phyloP scores from a whole-genome alignment of 495 filamentous ascomycete genomes.

The Glarea lozoyensis region DNA sequence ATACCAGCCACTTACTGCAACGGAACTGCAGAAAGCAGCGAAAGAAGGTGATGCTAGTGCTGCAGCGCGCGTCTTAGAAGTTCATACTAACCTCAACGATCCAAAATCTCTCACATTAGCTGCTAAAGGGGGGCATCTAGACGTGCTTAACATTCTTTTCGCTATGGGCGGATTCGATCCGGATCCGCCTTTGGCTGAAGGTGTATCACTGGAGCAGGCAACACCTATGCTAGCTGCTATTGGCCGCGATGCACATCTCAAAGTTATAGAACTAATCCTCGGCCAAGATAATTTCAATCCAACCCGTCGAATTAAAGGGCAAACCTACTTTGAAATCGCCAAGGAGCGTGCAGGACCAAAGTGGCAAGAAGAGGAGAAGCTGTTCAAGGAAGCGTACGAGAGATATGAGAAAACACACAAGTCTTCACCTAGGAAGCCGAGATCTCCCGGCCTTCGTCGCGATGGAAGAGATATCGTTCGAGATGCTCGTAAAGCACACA shows the following conservation, averaged over 20 bases:
- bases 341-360: conserved; percentile 70
- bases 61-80: conserved; percentile 71
- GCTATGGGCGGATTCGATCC: conserved; percentile 72
- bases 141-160: conserved; percentile 75
- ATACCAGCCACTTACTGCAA: conserved; percentile 47
- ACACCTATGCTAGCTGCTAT: conserved; percentile 95
- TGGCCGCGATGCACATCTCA: conserved; percentile 69
- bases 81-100: conserved; percentile 58
- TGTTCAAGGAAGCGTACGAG: conserved; percentile 74
- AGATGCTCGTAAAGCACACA: conserved; percentile 37
- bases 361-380: conserved; percentile 82
- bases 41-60: conserved; percentile 74
- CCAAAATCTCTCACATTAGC: conserved; percentile 81
- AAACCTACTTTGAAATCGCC: conserved; percentile 78
- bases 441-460: conserved; percentile 42
- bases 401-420: conserved; percentile 43
- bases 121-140: conserved; percentile 83
- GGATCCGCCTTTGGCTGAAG: conserved; percentile 55
- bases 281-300: conserved; percentile 71
- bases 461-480: conserved; percentile 44
- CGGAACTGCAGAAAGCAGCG: conserved; percentile 73
- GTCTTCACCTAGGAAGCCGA: conserved; percentile 26
- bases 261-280: conserved; percentile 71
- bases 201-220: conserved; percentile 46
- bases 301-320: conserved; percentile 57